Evolutionary conservation across 2,329 filamentous ascomycete genomes (phyloP), one percentile per base, ranked within the genome.

Genomic region (Fusarium coicis): DNA sequence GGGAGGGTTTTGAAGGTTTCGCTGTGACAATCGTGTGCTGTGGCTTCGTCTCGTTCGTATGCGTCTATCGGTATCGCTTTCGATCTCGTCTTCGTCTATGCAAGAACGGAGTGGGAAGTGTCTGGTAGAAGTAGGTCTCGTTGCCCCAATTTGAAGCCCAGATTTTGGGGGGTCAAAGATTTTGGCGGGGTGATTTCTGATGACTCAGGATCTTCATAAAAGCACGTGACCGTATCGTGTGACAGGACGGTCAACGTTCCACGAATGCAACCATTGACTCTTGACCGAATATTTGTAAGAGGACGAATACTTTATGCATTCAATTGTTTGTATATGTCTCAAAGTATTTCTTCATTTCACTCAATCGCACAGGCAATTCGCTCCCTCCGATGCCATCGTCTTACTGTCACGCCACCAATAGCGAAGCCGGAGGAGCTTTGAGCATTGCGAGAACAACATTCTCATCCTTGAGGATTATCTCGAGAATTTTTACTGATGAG

Each of bases 161-260:
- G 68, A 47, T 37, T 71, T 72, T 74, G 75, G 75, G 75, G 75
- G 75, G 75, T 77, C 63, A 62, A 75, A 73, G 64, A 61, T 63
- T 77, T 77, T 76, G 75, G 74, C 70, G 75, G 75, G 75, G 73
- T 75, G 55, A 53, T 57, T 46, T 46, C n/a, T 70, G 56, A 77
- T 76, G 74, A 76, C 72, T 76, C 74, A 75, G 73, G 64, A 40
- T 61, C 32, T 60, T 63, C 2, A 10, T 42, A 40, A 16, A 30
- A 34, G 30, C 74, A 75, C 74, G 74, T 75, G 74, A 75, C 57
- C 16, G 9, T 7, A 21, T 46, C 42, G 47, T n/a, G 43, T 49
- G 66, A 59, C 46, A 43, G 40, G 43, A 68, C 43, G 3, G n/a
- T 14, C 28, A 58, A 53, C 62, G 61, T 34, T 42, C 46, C 40